These are phyloP conservation scores for Baeospora myosura DNA, from an alignment of 1,284 basidiomycete species.

Conservation along the genomic window DNA sequence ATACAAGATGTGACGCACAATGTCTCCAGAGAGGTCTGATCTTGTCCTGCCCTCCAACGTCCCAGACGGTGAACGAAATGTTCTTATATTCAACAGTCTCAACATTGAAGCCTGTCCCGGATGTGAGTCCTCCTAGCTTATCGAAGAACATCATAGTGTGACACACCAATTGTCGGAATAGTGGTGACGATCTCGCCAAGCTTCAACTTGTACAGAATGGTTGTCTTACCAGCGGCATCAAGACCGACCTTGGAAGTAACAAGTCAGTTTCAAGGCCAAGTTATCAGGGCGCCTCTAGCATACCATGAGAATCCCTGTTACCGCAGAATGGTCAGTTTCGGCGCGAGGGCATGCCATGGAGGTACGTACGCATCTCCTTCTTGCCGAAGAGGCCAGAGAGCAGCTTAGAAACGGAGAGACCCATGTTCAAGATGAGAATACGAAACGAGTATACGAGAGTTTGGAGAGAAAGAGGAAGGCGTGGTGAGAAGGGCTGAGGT, in stretches of 20 bases:
- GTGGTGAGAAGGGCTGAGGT: constrained; percentile 27
- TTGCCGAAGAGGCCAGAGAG: constrained; percentile 92
- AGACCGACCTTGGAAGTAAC: constrained; percentile 70
- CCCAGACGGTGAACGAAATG: constrained; percentile 99
- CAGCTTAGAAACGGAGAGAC: constrained; percentile 78
- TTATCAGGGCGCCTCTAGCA: constrained; percentile 12
- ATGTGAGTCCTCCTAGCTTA: constrained; percentile 19
- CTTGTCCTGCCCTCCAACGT: constrained; percentile 99
- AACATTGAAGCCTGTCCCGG: constrained; percentile 83
- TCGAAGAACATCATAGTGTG: constrained; percentile 14
- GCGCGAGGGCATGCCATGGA: constrained; percentile 34
- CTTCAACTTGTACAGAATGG: constrained; percentile 98
- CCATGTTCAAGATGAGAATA: constrained; percentile 47
- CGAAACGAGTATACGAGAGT: constrained; percentile 21
- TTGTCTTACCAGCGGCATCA: constrained; percentile 96
- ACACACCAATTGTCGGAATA: constrained; percentile 95
- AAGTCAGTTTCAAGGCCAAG: constrained; percentile 10
- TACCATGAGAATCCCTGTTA: constrained; percentile 71
- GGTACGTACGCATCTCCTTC: constrained; percentile 95
- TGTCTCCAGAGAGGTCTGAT: constrained; percentile 99
- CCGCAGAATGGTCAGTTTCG: constrained; percentile 34
- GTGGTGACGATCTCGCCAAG: constrained; percentile 99
- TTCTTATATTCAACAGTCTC: constrained; percentile 99
- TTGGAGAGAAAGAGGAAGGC: constrained; percentile 26
- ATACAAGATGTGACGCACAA: constrained; percentile 53